A percentile compares a stretch with the other conserved stretches of the same genome.
Conservation (phyloP, 176 grass and related monocot species). For the Carex kokanica region DNA sequence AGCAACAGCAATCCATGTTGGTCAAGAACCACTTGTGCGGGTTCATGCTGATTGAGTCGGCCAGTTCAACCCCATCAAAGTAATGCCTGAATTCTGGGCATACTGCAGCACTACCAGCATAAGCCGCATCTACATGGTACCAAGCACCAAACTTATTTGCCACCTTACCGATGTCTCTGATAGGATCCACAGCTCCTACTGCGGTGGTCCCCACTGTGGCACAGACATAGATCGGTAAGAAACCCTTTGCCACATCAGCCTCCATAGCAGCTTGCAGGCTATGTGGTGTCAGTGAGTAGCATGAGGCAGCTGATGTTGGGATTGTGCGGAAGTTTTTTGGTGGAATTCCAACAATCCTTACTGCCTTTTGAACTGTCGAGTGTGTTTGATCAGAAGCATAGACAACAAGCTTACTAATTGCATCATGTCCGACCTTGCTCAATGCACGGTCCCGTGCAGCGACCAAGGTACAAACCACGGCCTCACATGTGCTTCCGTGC, state of each 20-base stretch:
- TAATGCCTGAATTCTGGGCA: conserved; percentile 70
- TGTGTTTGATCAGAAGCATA: conserved; percentile 83
- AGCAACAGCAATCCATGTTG: conserved; percentile 64
- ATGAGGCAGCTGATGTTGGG: not conserved
- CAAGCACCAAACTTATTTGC: conserved; percentile 32
- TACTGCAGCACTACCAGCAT: conserved; percentile 74
- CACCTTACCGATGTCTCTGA: conserved; percentile 31
- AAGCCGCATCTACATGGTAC: conserved; percentile 78
- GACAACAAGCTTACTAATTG: conserved; percentile 55
- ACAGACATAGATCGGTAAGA: conserved; percentile 36
- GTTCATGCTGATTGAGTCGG: conserved; percentile 87
- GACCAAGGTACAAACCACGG: conserved; percentile 54
- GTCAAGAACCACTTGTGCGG: conserved; percentile 82
- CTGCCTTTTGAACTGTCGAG: conserved; percentile 56
- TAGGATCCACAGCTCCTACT: conserved; percentile 23
- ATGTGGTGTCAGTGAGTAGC: conserved; percentile 8
- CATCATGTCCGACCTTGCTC: conserved; percentile 38
- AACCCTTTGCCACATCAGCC: conserved; percentile 23
- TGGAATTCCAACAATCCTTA: conserved; percentile 36
- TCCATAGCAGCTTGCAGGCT: conserved; percentile 4
- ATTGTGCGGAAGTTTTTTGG: conserved; percentile 45
- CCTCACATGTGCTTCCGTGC: conserved; percentile 64
- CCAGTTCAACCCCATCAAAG: conserved; percentile 70
- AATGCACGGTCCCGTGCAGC: conserved; percentile 54
- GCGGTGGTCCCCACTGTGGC: conserved; percentile 45